Evolutionary conservation across 23 red algal species (phyloP).

Genomic region (Gracilariopsis chorda): DNA sequence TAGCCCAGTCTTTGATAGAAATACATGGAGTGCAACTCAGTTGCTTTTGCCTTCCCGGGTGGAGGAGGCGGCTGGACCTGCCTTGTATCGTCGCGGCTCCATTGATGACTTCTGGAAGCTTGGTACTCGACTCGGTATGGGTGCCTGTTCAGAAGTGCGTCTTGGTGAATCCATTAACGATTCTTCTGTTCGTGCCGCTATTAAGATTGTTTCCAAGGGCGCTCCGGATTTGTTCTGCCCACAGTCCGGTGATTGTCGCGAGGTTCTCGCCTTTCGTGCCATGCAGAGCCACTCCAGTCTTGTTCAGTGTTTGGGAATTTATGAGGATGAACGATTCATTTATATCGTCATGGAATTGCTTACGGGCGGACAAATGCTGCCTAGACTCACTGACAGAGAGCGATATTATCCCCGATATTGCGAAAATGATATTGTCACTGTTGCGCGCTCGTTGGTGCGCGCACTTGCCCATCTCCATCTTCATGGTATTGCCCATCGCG

Average conservation of each 20-base stretch:
- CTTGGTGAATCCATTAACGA: conserved; percentile 21
- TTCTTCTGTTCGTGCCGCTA: conserved; percentile 7
- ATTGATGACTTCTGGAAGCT: conserved; percentile 28
- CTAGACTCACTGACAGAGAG: conserved; percentile 45
- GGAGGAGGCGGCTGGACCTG: conserved; percentile 35
- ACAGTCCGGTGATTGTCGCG: conserved; percentile 54
- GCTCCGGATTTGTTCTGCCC: conserved; percentile 63
- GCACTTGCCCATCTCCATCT: conserved; percentile 66
- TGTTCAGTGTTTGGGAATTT: conserved; percentile 52
- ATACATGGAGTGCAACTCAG: neutral
- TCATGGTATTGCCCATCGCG: conserved; percentile 78
- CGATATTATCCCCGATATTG: conserved; percentile 70
- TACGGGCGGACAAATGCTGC: conserved; percentile 64
- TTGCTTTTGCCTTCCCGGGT: neutral
- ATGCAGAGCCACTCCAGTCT: conserved; percentile 34
- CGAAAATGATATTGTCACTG: conserved; percentile 72
- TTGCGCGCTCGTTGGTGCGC: conserved; percentile 50
- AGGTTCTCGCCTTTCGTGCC: conserved; percentile 35
- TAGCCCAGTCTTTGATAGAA: neutral
- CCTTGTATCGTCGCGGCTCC: conserved; percentile 25
- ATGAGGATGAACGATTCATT: conserved; percentile 77
- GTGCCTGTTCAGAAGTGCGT: conserved; percentile 66
- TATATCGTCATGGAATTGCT: conserved; percentile 80
- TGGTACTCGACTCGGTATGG: conserved; percentile 33
- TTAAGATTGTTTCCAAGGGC: conserved; percentile 67